Conservation (phyloP, 2,329 filamentous ascomycete species). For the Cytospora paraplurivora region DNA sequence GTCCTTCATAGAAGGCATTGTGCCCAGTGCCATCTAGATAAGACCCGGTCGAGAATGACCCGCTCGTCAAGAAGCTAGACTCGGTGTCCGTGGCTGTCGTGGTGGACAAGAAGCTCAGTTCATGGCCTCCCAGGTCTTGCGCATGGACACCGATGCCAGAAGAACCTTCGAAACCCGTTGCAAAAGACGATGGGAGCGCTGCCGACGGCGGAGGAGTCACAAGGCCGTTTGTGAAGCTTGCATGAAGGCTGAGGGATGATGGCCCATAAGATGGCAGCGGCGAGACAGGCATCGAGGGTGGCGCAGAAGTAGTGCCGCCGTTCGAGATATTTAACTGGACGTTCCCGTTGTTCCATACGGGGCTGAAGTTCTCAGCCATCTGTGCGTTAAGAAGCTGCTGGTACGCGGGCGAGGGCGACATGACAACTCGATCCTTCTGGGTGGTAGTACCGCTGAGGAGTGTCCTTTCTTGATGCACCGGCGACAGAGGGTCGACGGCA, state of each 20-base stretch:
- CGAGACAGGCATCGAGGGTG: constrained; percentile 26
- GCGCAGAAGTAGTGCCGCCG: constrained; percentile 19
- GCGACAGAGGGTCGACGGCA: constrained; percentile 60
- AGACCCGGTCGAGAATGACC: constrained; percentile 30
- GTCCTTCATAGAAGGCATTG: constrained; percentile 24
- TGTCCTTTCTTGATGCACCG: constrained; percentile 56
- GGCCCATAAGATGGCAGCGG: constrained; percentile 25
- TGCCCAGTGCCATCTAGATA: constrained; percentile 33
- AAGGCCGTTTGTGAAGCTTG: constrained; percentile 55
- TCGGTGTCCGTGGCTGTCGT: constrained; percentile 37
- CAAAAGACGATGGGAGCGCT: constrained; percentile 50
- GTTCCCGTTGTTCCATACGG: constrained; percentile 46
- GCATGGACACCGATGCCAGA: constrained; percentile 30
- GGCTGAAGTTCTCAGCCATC: constrained; percentile 60
- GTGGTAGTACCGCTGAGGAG: constrained; percentile 38
- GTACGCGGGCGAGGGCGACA: constrained; percentile 55
- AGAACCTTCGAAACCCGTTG: constrained; percentile 45
- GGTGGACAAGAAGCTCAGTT: constrained; percentile 44
- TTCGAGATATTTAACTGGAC: constrained; percentile 13
- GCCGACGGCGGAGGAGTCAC: constrained; percentile 60
- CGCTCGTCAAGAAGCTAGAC: constrained; percentile 35
- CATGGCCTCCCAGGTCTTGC: constrained; percentile 35
- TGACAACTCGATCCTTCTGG: constrained; percentile 46
- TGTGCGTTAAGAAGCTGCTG: constrained; percentile 55
- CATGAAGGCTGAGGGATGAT: constrained; percentile 44